These are phyloP conservation scores for Boletus sp. DNA, from an alignment of 768 basidiomycete species.

Conservation along the genomic window DNA sequence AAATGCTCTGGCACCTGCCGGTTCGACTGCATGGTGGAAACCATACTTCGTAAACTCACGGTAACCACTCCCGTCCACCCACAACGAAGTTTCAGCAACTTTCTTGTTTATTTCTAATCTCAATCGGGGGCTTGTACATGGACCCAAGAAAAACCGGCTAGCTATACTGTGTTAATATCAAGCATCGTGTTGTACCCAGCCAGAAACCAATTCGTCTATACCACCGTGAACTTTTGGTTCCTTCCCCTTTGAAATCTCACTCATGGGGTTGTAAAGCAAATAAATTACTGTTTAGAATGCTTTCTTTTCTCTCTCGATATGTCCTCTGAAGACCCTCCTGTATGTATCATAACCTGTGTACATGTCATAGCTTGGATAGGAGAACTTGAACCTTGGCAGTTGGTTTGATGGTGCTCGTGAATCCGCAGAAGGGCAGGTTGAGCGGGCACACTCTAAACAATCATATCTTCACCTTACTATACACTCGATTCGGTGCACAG, in stretches of 20 bases:
- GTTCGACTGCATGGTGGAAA: constrained; percentile 3
- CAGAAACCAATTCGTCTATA: constrained; percentile 22
- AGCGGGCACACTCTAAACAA: too few relatives aligned
- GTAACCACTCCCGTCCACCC: not conserved
- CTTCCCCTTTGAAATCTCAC: constrained; percentile 1
- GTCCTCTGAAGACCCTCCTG: constrained; percentile 8
- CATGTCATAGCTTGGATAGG: not conserved
- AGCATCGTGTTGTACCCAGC: constrained; percentile 27
- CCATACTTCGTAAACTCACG: not conserved
- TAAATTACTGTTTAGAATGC: constrained; percentile 19
- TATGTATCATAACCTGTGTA: constrained; percentile 23
- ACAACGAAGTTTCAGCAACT: constrained; percentile 2
- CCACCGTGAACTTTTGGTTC: constrained; percentile 17
- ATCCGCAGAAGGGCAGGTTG: not conserved
- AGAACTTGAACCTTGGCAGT: not conserved
- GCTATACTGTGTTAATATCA: constrained; percentile 23
- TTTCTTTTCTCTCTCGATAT: constrained; percentile 18
- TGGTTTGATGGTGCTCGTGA: not conserved
- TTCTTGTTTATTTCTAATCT: constrained; percentile 31
- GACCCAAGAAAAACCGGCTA: constrained; percentile 21
- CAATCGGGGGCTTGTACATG: constrained; percentile 8
- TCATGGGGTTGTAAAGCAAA: constrained; percentile 5
- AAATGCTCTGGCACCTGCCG: constrained; percentile 5
- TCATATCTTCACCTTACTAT: not conserved
- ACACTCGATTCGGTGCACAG: not conserved